Base-by-base conservation (phyloP, 805 yeast genomes). In the Yarrowia sp. region DNA sequence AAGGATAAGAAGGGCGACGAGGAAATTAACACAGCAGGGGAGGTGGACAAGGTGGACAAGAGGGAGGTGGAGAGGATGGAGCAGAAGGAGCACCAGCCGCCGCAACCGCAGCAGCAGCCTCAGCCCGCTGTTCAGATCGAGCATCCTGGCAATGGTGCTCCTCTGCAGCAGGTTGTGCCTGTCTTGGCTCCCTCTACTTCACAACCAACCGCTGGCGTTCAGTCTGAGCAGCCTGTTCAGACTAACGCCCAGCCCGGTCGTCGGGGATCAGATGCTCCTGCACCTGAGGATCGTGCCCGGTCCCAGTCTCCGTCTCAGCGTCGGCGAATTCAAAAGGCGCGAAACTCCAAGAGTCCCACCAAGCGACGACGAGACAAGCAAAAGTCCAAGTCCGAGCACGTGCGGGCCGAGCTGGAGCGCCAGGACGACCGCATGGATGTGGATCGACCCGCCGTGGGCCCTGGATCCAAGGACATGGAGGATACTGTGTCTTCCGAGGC, bases 1-100 rank as follows among this genome's bases (percentile, higher is more conserved):
- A 69, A 70, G 62, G 63, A 58, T 41, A 58, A 58, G 32, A 58
- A 58, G 63, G 63, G 40, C 12, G 62, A 38, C 10, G 51, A 58
- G 10, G 63, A 58, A 11, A 17, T 24, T 14, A 38, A 54, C 48
- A 36, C 30, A 41, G 51, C 33, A 12, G 51, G 38, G 14, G 19
- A 48, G 36, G 36, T 26, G n/a, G n/a, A 28, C 33, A n/a, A 8
- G 36, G 36, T 10, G 26, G 26, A 6, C 9, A 21, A 48, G 26
- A 19, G 14, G 58, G 36, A 40, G 54, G 48, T 40, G 6, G 49
- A 49, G 30, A 17, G 5, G 30, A 10, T 7, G 12, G 48, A 41
- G 3, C 14, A 22, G 30, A 12, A 10, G 22, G 30, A 19, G 26
- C 8, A 48, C n/a, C n/a, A n/a, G n/a, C n/a, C n/a, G n/a, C n/a